Base-by-base conservation (phyloP, 1,139 yeast species). In the Nadsonia commutata region DNA sequence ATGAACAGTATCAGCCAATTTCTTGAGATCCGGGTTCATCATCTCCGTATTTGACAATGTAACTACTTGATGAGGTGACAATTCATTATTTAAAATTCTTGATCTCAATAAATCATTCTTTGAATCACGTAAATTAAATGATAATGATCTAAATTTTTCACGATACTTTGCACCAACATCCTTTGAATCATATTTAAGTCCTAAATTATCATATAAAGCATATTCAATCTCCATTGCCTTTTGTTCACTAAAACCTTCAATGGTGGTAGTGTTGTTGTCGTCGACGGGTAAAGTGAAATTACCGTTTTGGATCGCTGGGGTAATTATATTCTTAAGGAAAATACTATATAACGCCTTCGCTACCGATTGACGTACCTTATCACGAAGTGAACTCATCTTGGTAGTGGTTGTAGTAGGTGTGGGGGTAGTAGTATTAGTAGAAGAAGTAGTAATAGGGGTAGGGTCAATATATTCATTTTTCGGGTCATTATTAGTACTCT, bases 1-100 rank as follows among this genome's bases (percentile, higher is more conserved):
- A 42, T 81, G 72, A n/a, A 81, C 83, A 45, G 74, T 72, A 49
- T 78, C 82, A 16, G 86, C 88, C 46, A 79, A 73, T 51, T 72
- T 68, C 52, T 76, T 79, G 46, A 80, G 66, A 51, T 80, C 93
- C 2, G 83, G 83, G 53, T 82, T 83, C 55, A 77, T 68, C 64
- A 78, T 64, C 51, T 81, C 83, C 49, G 76, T 80, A 2, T 74
- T 74, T 3, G 77, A 65, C 68, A 80, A 67, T 21, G 63, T 65
- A 5, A 78, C 82, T 43, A 80, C 64, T 47, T 73, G 68, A 9
- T 62, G 61, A 27, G 78, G 69, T 1, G 71, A 57, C 27, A 78
- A 59, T 31, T 65, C 62, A 20, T 72, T 68, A 18, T 67, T 63
- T 31, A 75, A 60, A 5, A 80, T 70, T 38, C 74, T 65, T 20